Evolutionary conservation across 306 rosid species (phyloP).

Genomic region (Vachellia collinsii): DNA sequence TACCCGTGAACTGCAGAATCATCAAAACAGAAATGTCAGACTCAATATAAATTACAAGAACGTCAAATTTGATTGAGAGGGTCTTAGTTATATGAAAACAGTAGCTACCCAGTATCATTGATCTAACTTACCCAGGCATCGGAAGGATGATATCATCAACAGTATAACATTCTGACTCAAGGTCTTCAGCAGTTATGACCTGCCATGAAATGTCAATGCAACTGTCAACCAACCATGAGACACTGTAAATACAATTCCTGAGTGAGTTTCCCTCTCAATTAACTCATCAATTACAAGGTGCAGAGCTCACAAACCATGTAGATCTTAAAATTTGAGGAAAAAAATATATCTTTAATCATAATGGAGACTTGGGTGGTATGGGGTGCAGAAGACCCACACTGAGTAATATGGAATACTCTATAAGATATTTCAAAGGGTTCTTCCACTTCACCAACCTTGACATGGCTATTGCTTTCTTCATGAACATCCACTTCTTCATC

Average conservation of each 20-base stretch:
- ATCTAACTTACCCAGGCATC: conserved; percentile 81
- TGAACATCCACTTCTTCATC: conserved; percentile 59
- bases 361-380: background rate
- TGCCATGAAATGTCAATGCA: conserved; percentile 44
- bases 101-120: conserved; percentile 24
- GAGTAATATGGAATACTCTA: background rate
- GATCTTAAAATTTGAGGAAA: background rate
- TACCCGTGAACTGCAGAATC: conserved; percentile 73
- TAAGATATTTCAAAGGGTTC: background rate
- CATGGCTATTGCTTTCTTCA: conserved; percentile 49
- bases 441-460: conserved; percentile 60
- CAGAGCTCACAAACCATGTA: background rate
- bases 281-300: background rate
- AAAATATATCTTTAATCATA: background rate
- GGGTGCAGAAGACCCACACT: background rate
- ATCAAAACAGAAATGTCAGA: conserved; percentile 32
- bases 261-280: background rate
- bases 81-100: conserved; percentile 13
- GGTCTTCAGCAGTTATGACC: conserved; percentile 76
- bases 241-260: conserved; percentile 3
- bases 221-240: conserved; percentile 17
- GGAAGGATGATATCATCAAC: conserved; percentile 92
- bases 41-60: background rate
- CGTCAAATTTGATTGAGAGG: conserved; percentile 11
- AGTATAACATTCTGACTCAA: conserved; percentile 58